Conservation (phyloP, 1,284 basidiomycete species). For the Termitomyces sp. region DNA sequence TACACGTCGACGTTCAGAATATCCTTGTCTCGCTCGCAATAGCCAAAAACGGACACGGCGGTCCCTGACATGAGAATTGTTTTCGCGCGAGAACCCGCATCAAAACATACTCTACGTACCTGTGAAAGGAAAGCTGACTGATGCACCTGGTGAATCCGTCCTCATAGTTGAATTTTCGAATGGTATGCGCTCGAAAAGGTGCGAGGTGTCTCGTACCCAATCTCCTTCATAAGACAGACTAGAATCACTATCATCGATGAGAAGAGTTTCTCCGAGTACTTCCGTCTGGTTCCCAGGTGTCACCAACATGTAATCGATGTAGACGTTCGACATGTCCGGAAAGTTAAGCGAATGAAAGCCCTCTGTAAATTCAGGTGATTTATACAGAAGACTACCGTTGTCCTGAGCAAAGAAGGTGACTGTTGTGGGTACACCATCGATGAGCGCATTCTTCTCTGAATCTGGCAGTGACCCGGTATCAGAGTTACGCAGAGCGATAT, state of each 20-base stretch:
- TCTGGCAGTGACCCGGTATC: neutral
- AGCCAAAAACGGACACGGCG: neutral
- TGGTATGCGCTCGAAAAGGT: neutral
- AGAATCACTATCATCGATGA: slow-evolving; percentile 4
- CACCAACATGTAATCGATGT: slow-evolving; percentile 6
- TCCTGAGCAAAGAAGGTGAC: neutral
- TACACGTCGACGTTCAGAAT: neutral
- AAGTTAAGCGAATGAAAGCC: neutral
- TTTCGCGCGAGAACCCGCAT: neutral
- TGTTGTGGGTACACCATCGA: neutral
- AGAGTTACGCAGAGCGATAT: neutral
- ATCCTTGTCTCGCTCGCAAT: neutral
- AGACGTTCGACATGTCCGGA: neutral
- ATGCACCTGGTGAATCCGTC: neutral
- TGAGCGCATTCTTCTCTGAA: neutral
- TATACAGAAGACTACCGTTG: neutral
- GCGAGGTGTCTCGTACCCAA: neutral
- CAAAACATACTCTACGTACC: neutral
- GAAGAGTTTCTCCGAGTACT: slow-evolving; percentile 1
- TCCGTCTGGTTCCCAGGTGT: neutral
- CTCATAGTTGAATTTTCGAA: neutral
- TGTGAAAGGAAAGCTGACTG: slow-evolving; percentile 2
- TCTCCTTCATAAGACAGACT: slow-evolving; percentile 3
- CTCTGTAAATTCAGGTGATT: neutral
- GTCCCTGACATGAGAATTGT: neutral